A percentile compares a stretch with the other conserved stretches of the same genome.
These are phyloP conservation scores for Rhynchosporium secalis DNA, from an alignment of 2,329 filamentous ascomycete species.

Conservation along the genomic window DNA sequence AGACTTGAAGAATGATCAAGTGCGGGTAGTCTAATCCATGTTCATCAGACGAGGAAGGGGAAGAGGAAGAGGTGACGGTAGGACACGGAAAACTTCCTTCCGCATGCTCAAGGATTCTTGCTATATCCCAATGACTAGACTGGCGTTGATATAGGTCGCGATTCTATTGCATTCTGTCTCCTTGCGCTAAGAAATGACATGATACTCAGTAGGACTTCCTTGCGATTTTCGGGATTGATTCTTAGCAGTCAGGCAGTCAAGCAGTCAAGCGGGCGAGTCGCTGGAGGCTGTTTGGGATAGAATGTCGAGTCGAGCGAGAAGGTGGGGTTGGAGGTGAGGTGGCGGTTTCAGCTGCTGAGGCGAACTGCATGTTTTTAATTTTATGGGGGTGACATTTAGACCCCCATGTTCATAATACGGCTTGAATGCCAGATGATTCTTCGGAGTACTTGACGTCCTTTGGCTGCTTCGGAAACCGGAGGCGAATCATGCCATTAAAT, in stretches of 20 bases:
- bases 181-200: neutral
- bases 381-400: constrained; percentile 5
- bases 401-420: constrained; percentile 2
- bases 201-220: neutral
- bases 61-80: neutral
- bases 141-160: neutral
- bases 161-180: neutral
- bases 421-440: too few relatives aligned
- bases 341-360: constrained; percentile 7
- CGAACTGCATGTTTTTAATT: constrained; percentile 6
- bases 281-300: neutral
- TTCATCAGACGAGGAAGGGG: neutral
- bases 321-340: neutral
- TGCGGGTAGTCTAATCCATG: neutral
- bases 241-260: neutral
- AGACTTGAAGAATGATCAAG: too few relatives aligned
- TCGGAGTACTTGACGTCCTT: neutral
- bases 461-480: neutral
- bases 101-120: neutral
- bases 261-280: neutral
- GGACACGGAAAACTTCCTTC: constrained; percentile 1
- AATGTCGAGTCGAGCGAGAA: neutral
- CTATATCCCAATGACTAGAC: too few relatives aligned
- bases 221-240: neutral
- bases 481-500: neutral